Evolutionary conservation across 805 yeast species (phyloP), one percentile per base, ranked within the genome.

Genomic region (Soucietia sequanensis): DNA sequence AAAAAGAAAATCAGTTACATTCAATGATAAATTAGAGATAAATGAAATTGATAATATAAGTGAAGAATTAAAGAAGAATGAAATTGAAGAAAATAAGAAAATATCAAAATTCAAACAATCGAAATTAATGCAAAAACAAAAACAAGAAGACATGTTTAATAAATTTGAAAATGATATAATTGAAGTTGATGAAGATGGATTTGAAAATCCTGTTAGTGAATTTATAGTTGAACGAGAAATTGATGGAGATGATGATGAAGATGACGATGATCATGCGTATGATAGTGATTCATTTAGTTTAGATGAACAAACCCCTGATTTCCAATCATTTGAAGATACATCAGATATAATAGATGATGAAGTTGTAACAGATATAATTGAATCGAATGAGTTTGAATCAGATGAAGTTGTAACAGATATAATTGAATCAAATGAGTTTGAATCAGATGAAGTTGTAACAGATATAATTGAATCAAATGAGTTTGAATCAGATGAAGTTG

Each of bases 31-130:
- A 2, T 62, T 79, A 21, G 75, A 79, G 29, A 72, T 83, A 8
- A 80, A 79, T 41, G 79, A 78, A 37, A 68, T 82, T 31, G 83
- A 76, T 31, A 75, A 78, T 43, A 63, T 78, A 3, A 76, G 81
- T 49, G 69, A 68, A 20, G 68, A 68, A 23, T 47, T 76, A 41
- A 69, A 55, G 42, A 46, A 58, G 11, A 53, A 51, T 11, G 48
- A 53, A 29, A 43, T 48, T 37, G 35, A 30, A 26, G 39, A 34
- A 31, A 39, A 42, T 24, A 41, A 43, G 31, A 51, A 48, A 35
- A 23, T 44, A 9, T 54, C 38, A 47, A 47, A 33, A 34, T 54
- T 46, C 38, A 46, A 31, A 37, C 52, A 46, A 30, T 35, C 42
- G 31, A 39, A 23, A 38, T 47, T 36, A 23, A 42, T 23, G 31